A percentile compares a stretch with the other conserved stretches of the same genome.
Conservation (phyloP, 163 green algal genomes). For the Chlamydomonas reinhardtii region DNA sequence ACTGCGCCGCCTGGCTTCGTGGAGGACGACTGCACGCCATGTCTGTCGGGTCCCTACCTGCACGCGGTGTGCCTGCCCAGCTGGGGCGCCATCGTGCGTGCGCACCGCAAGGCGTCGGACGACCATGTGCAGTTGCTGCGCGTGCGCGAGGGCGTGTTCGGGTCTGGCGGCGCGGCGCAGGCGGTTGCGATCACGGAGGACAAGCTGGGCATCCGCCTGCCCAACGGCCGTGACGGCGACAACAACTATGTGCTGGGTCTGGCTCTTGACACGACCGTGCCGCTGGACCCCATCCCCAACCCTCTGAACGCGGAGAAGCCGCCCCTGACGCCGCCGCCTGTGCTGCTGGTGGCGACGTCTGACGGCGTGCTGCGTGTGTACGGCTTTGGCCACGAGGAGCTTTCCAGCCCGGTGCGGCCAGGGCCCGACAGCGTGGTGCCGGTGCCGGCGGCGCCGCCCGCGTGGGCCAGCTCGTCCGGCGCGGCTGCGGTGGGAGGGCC, state of each 20-base stretch:
- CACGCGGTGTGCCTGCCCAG: conserved; percentile 39
- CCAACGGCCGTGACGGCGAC: conserved; percentile 58
- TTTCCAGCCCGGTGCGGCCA: background rate
- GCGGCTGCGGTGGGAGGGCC: background rate
- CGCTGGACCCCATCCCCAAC: conserved; percentile 16
- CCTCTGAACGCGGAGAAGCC: conserved; percentile 46
- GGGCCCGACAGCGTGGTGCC: background rate
- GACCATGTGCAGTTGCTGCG: conserved; percentile 69
- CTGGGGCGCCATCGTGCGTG: conserved; percentile 56
- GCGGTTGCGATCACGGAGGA: conserved; percentile 64
- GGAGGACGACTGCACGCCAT: conserved; percentile 14
- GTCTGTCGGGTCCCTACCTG: conserved; percentile 64
- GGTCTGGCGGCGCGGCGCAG: background rate
- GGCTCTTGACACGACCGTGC: conserved; percentile 34
- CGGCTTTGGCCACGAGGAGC: conserved; percentile 51
- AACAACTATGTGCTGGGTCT: conserved; percentile 60
- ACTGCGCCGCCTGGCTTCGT: background rate
- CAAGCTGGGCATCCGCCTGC: conserved; percentile 64
- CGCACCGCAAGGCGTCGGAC: conserved; percentile 67
- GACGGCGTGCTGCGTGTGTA: conserved; percentile 63
- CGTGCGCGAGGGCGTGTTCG: background rate
- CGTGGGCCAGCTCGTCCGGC: background rate
- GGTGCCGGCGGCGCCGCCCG: background rate
- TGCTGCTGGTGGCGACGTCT: conserved; percentile 56
- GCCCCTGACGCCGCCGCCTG: conserved; percentile 36